Evolutionary conservation across 1,284 basidiomycete genomes (phyloP), one percentile per base, ranked within the genome.

Genomic region (Papiliotrema terrestris): DNA sequence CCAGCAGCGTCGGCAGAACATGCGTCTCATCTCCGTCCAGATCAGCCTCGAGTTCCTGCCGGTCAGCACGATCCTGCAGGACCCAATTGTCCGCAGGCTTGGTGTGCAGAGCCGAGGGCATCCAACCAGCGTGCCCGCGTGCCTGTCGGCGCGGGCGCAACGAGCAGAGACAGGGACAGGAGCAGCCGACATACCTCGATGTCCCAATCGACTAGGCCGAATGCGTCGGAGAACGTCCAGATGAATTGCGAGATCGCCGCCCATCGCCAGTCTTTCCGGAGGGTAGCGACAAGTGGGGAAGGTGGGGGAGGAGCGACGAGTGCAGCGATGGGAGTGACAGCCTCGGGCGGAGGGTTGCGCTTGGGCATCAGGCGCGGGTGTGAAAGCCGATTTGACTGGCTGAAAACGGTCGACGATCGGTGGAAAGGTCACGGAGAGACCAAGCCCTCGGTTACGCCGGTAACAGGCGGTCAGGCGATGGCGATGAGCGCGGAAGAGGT

Each of bases 21-120:
- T 65, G 62, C n/a, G 65, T 63, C 49, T 79, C 78, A 17, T 72
- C 68, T 14, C 76, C 74, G 51, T 80, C 79, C 46, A 81, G 67
- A 60, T 81, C 80, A 20, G 58, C 54, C 59, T 82, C 81, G n/a
- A 82, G 69, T 5, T 56, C 53, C 74, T 78, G 44, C 3, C n/a
- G 15, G 32, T 38, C 5, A 36, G 38, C 25, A 23, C 46, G 8
- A 8, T 15, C 8, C 2, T 4, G 35, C 29, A 32, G 29, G n/a
- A n/a, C n/a, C n/a, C n/a, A n/a, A n/a, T n/a, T n/a, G n/a, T n/a
- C n/a, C n/a, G 36, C 36, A 11, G 9, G 36, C 36, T 38, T 38
- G 36, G 9, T n/a, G 36, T 38, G 11, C 11, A 38, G 9, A 38
- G 36, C n/a, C 36, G n/a, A n/a, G n/a, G n/a, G n/a, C n/a, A n/a